Percentiles rank a stretch among this genome's conserved stretches.
phyloP scores from a whole-genome alignment of 1,139 yeast genomes.

The Keqinozyma sinolaborantium region DNA sequence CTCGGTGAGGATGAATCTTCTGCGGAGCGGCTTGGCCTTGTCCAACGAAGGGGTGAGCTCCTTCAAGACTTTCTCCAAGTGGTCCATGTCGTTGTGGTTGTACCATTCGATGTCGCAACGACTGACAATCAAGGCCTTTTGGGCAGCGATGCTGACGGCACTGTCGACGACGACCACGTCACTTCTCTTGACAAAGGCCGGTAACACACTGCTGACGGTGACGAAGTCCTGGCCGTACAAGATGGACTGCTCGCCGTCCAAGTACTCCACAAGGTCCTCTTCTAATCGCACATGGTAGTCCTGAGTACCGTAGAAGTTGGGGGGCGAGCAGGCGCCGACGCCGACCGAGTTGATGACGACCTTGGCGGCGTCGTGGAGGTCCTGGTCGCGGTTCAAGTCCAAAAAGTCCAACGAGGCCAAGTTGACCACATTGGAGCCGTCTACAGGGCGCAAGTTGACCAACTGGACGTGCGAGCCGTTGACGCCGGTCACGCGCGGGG shows the following conservation, averaged over 20 bases:
- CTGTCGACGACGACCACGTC: slow-evolving; percentile 88
- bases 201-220: slow-evolving; percentile 92
- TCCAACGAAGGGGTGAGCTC: slow-evolving; percentile 63
- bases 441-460: slow-evolving; percentile 11
- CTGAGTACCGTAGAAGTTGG: slow-evolving; percentile 95
- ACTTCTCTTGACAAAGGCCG: slow-evolving; percentile 94
- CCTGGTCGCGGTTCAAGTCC: slow-evolving; percentile 47
- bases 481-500: slow-evolving; percentile 62
- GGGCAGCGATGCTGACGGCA: slow-evolving; percentile 72
- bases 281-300: slow-evolving; percentile 85
- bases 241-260: slow-evolving; percentile 76
- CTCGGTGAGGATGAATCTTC: slow-evolving; percentile 89
- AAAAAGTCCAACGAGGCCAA: slow-evolving; percentile 65
- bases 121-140: slow-evolving; percentile 83
- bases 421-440: slow-evolving; percentile 44
- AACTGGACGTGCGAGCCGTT: slow-evolving; percentile 50
- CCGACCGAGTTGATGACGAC: slow-evolving; percentile 67
- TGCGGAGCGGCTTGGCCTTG: slow-evolving; percentile 68
- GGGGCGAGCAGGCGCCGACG: slow-evolving; percentile 99
- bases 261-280: slow-evolving; percentile 66
- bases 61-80: slow-evolving; percentile 65
- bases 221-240: slow-evolving; percentile 92
- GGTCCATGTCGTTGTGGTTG: slow-evolving; percentile 85
- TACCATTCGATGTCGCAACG: slow-evolving; percentile 83
- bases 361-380: slow-evolving; percentile 54